Evolutionary conservation across 306 rosid species (phyloP).

Genomic region (Delonix regia): DNA sequence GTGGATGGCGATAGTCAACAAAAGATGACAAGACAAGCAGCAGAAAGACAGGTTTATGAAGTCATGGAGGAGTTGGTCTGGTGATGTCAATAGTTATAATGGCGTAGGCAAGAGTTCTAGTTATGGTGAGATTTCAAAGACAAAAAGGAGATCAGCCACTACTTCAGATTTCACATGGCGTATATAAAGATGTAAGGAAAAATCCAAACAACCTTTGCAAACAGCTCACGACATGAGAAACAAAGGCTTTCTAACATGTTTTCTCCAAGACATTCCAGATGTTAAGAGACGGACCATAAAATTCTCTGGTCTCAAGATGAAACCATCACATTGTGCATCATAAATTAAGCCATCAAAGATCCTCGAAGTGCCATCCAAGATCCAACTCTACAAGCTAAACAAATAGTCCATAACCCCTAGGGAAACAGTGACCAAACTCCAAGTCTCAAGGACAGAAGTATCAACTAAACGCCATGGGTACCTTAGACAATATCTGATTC

Average conservation of each 20-base stretch:
- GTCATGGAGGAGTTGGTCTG: neutral
- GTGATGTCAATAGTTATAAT: neutral
- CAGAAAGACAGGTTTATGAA: neutral
- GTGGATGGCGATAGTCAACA: neutral
- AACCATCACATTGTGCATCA: slow-evolving; percentile 48
- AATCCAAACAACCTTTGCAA: neutral
- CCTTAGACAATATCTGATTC: slow-evolving; percentile 54
- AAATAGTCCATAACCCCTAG: slow-evolving; percentile 34
- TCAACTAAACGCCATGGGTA: slow-evolving; percentile 56
- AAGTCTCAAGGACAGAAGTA: slow-evolving; percentile 47
- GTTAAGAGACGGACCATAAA: slow-evolving; percentile 39
- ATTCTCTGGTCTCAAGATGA: neutral
- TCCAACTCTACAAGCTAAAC: slow-evolving; percentile 67
- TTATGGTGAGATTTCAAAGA: neutral
- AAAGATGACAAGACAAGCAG: slow-evolving; percentile 8
- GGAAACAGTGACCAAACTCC: slow-evolving; percentile 47
- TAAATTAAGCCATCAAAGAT: slow-evolving; percentile 59
- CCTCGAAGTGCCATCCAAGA: slow-evolving; percentile 69
- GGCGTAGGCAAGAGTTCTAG: neutral
- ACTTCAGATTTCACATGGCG: neutral
- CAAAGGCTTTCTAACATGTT: slow-evolving; percentile 36
- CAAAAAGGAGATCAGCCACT: neutral
- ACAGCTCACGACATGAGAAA: slow-evolving; percentile 21
- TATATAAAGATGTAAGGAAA: neutral
- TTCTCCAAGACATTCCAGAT: slow-evolving; percentile 43